Conservation (phyloP, 208 protist species). For the Angomonas ambiguus region DNA sequence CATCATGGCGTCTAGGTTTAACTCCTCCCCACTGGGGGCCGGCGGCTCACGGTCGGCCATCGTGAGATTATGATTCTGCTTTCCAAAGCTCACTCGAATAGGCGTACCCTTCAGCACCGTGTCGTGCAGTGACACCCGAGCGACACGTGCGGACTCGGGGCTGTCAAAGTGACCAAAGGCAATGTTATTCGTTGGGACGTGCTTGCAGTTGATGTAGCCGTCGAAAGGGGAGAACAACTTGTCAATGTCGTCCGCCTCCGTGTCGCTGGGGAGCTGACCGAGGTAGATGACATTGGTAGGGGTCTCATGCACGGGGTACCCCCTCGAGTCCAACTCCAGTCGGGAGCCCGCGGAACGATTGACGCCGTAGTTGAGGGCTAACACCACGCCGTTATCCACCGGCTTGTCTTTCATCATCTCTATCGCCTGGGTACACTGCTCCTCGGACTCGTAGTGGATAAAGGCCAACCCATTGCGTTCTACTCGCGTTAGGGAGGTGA, state of each 20-base stretch:
- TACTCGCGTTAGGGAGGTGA: conserved; percentile 62
- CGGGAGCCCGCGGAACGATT: conserved; percentile 22
- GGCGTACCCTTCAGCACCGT: conserved; percentile 54
- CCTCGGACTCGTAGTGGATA: conserved; percentile 77
- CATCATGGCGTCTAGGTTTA: conserved; percentile 39
- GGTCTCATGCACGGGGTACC: conserved; percentile 55
- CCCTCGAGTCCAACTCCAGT: conserved; percentile 21
- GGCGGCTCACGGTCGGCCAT: conserved; percentile 43
- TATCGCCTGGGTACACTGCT: conserved; percentile 78
- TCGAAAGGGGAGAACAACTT: conserved; percentile 65
- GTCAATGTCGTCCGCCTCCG: conserved; percentile 61
- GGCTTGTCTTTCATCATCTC: conserved; percentile 63
- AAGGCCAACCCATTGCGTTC: conserved; percentile 74
- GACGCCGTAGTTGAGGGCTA: conserved; percentile 84
- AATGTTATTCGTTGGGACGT: conserved; percentile 55
- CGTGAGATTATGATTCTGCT: conserved; percentile 70
- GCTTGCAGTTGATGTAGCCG: conserved; percentile 83
- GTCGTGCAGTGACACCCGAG: conserved; percentile 53
- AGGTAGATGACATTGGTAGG: conserved; percentile 86
- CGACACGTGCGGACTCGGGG: conserved; percentile 48
- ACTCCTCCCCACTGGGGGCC: conserved; percentile 5
- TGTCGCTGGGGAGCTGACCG: conserved; percentile 64
- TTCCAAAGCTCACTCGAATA: conserved; percentile 79
- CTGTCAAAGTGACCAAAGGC: conserved; percentile 84
- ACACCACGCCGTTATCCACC: conserved; percentile 63